These are phyloP conservation scores for Fusarium paranaense DNA, from an alignment of 2,329 filamentous ascomycete genomes.

Conservation along the genomic window DNA sequence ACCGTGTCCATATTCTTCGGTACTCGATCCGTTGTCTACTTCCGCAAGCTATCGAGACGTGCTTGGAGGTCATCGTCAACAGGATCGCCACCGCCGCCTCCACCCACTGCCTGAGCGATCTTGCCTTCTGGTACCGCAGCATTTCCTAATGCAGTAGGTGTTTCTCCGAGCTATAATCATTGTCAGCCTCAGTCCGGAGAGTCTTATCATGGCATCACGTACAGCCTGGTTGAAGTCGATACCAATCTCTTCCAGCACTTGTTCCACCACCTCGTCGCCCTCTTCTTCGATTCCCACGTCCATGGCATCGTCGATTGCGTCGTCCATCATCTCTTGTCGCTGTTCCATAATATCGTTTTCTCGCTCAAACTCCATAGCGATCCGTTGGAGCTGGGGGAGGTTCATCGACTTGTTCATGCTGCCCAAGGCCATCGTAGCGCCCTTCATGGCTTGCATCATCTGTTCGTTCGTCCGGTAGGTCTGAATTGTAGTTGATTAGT, in stretches of 20 bases:
- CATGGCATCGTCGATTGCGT: slow-evolving; percentile 96
- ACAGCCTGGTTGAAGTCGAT: slow-evolving; percentile 92
- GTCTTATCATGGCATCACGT: slow-evolving; percentile 51
- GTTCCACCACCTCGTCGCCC: slow-evolving; percentile 95
- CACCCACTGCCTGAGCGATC: slow-evolving; percentile 87
- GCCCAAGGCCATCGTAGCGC: slow-evolving; percentile 89
- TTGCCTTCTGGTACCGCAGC: slow-evolving; percentile 77
- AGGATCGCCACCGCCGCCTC: slow-evolving; percentile 64
- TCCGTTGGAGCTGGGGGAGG: slow-evolving; percentile 91
- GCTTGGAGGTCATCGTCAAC: slow-evolving; percentile 96
- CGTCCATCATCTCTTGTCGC: slow-evolving; percentile 99
- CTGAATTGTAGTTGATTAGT: slow-evolving; percentile 57
- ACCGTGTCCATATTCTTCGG: background rate
- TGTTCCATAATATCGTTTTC: slow-evolving; percentile 99
- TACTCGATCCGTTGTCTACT: slow-evolving; percentile 49
- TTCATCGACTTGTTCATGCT: slow-evolving; percentile 99
- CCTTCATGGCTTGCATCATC: slow-evolving; percentile 99
- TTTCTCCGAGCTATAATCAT: slow-evolving; percentile 82
- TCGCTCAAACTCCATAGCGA: slow-evolving; percentile 98
- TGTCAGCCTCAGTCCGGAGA: slow-evolving; percentile 44
- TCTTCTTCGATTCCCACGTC: slow-evolving; percentile 92
- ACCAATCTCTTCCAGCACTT: slow-evolving; percentile 96
- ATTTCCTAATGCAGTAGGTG: slow-evolving; percentile 85
- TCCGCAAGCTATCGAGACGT: slow-evolving; percentile 85
- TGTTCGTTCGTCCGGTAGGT: slow-evolving; percentile 98